Evolutionary conservation across 345 rosid species (phyloP), one percentile per base, ranked within the genome.

Genomic region (Populus simonii): DNA sequence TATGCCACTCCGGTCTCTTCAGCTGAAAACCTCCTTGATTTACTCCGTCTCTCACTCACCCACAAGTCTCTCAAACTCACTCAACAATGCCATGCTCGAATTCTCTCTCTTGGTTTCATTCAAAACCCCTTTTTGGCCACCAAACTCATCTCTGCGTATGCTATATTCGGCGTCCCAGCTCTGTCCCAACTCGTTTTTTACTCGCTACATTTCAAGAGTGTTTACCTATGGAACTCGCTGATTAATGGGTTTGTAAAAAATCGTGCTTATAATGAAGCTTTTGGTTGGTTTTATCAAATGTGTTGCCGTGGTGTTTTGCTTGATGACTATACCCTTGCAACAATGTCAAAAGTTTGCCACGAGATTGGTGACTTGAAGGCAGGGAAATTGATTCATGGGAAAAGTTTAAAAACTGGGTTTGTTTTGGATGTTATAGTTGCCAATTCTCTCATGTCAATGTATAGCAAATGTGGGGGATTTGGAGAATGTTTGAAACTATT

Each of bases 361-460:
- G 90, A 91, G 77, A 23, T 68, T 5, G 78, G 81, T 69, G 90
- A 84, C 65, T 77, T 85, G 82, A 70, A 68, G 23, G 66, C 77
- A 7, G 94, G 94, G 72, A 88, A 66, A 62, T 67, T 75, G 76
- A 55, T 87, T 79, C 94, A 90, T 82, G 87, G 88, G 66, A 73
- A 41, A 74, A 78, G 86, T 80, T 20, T 86, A n/a, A 74, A 71
- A 65, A 74, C 47, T 83, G 90, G 92, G n/a, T 84, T 81, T 70
- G 61, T 83, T 41, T 73, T 31, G 61, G 87, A 90, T 76, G 68
- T 67, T 35, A 79, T 90, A 27, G 85, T 90, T 59, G 86, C 85
- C 27, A 92, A 89, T 80, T 89, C 96, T 45, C 78, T 92, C 31
- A 83, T 90, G 89, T 84, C 90, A 6, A 86, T 89, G 92, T 92